Evolutionary conservation across 495 filamentous ascomycete species (phyloP), one percentile per base, ranked within the genome.

Genomic region (Penicillium roqueforti): DNA sequence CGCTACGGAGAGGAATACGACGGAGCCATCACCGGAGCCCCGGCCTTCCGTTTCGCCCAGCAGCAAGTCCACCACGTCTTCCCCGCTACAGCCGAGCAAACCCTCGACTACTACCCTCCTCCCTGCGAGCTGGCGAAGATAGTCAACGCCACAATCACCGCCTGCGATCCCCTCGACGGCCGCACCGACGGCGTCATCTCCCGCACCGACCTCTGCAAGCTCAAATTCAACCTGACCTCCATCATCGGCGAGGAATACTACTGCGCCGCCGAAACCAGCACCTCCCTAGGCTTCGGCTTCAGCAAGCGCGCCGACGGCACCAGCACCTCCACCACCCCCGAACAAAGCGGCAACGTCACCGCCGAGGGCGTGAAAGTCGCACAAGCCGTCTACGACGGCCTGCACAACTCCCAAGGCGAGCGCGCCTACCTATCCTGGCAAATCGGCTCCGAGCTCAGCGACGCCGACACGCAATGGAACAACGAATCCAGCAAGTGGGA

Each of bases 131-230:
- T 82, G 6, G 66, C 63, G 13, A 75, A 76, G 56, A 80, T 81
- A 46, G 73, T 74, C 16, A 79, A 77, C 47, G 67, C 67, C 14
- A 79, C 77, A 14, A 80, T 81, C 48, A 63, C 68, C 3, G 73
- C 74, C 22, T 83, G 80, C 20, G 80, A 83, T 50, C 60, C 68
- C 36, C 65, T 82, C 10, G 80, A 82, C 51, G 80, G 80, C 4
- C 67, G 67, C 31, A 70, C 66, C 6, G 80, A 83, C 53, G 79
- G 77, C 19, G 79, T 83, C 10, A 65, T 81, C 37, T 68, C 75
- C 23, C 68, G 79, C 6, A 72, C 76, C 1, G 78, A 82, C 49
- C 72, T 81, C 29, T 82, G 80, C 71, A 68, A 65, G 47, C 62
- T 77, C 4, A 52, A 71, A 47, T 77, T 75, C 58, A 70, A 79